phyloP scores from a whole-genome alignment of 2,329 filamentous ascomycete genomes.

The Colletotrichum falcatum region DNA sequence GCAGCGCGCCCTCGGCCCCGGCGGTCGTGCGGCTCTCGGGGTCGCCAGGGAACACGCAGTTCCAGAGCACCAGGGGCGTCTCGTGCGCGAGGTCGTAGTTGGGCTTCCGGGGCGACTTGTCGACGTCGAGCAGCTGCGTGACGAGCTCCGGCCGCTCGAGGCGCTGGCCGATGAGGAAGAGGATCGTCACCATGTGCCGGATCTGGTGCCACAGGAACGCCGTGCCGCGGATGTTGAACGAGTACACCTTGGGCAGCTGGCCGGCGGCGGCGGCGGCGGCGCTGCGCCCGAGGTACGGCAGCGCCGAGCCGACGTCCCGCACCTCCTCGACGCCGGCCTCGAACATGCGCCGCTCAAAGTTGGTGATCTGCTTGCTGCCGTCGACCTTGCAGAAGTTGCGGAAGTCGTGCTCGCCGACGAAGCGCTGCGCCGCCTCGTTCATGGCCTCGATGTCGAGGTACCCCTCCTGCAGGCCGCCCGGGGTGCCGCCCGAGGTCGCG shows the following conservation, averaged over 20 bases:
- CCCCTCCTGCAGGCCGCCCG: slow-evolving; percentile 65
- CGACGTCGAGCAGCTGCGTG: slow-evolving; percentile 78
- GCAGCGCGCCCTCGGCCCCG: slow-evolving; percentile 66
- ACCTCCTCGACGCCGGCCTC: slow-evolving; percentile 83
- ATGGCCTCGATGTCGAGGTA: slow-evolving; percentile 92
- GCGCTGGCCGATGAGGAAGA: slow-evolving; percentile 94
- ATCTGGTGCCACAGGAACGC: slow-evolving; percentile 99
- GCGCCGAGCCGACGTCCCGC: slow-evolving; percentile 61
- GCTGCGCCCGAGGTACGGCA: slow-evolving; percentile 65
- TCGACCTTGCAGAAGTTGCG: slow-evolving; percentile 98
- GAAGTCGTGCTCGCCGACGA: slow-evolving; percentile 91
- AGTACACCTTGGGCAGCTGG: slow-evolving; percentile 77
- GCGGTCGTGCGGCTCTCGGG: slow-evolving; percentile 50
- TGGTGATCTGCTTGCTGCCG: slow-evolving; percentile 86
- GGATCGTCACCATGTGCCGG: slow-evolving; percentile 88
- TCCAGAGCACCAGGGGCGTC: slow-evolving; percentile 92
- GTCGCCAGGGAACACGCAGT: slow-evolving; percentile 83
- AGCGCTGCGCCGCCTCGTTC: slow-evolving; percentile 82
- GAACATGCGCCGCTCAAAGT: slow-evolving; percentile 83
- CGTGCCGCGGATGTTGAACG: slow-evolving; percentile 88
- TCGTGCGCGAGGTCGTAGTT: slow-evolving; percentile 93
- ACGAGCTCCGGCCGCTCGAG: slow-evolving; percentile 82
- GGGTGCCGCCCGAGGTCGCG: slow-evolving; percentile 50
- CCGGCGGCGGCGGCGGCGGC: slow-evolving; percentile 35
- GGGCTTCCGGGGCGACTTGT: slow-evolving; percentile 79